Percentiles rank a stretch among this genome's conserved stretches.
These are phyloP conservation scores for Colletotrichum filicis DNA, from an alignment of 2,329 filamentous ascomycete species.

Conservation along the genomic window DNA sequence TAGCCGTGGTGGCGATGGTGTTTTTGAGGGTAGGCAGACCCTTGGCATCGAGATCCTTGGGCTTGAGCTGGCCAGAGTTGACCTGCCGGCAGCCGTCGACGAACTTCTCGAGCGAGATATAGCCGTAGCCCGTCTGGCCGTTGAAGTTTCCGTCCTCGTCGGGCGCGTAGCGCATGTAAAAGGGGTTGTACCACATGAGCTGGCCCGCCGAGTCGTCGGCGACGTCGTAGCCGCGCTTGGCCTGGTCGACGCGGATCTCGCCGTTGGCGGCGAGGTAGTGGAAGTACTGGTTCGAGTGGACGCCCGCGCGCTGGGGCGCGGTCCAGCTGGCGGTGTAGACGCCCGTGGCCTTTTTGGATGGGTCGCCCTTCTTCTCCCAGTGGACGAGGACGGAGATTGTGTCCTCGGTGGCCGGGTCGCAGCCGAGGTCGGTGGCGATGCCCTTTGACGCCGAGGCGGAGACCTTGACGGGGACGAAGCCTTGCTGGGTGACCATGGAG, in stretches of 20 bases:
- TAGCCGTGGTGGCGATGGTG: slow-evolving; percentile 91
- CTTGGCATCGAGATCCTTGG: slow-evolving; percentile 82
- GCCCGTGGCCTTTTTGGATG: slow-evolving; percentile 79
- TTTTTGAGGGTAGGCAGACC: slow-evolving; percentile 88
- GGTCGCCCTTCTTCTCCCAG: slow-evolving; percentile 80
- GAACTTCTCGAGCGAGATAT: slow-evolving; percentile 96
- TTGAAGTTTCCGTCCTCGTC: slow-evolving; percentile 96
- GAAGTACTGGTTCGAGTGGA: slow-evolving; percentile 98
- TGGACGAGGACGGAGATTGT: slow-evolving; percentile 92
- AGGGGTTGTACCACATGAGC: slow-evolving; percentile 91
- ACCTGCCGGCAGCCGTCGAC: slow-evolving; percentile 85
- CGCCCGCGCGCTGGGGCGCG: slow-evolving; percentile 88
- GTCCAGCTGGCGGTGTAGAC: slow-evolving; percentile 97
- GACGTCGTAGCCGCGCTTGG: slow-evolving; percentile 93
- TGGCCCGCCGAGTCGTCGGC: slow-evolving; percentile 80
- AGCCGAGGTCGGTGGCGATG: slow-evolving; percentile 82
- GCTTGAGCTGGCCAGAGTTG: slow-evolving; percentile 77
- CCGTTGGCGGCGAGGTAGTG: slow-evolving; percentile 89
- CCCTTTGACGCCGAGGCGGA: slow-evolving; percentile 82
- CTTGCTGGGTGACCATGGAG: slow-evolving; percentile 81
- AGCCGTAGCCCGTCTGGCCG: slow-evolving; percentile 91
- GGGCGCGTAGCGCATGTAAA: slow-evolving; percentile 94
- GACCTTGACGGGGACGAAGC: slow-evolving; percentile 82
- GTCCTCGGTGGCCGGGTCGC: slow-evolving; percentile 85
- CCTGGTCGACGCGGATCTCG: slow-evolving; percentile 91